These are phyloP conservation scores for Striga asiatica DNA, from an alignment of 257 asterid species.

Conservation along the genomic window DNA sequence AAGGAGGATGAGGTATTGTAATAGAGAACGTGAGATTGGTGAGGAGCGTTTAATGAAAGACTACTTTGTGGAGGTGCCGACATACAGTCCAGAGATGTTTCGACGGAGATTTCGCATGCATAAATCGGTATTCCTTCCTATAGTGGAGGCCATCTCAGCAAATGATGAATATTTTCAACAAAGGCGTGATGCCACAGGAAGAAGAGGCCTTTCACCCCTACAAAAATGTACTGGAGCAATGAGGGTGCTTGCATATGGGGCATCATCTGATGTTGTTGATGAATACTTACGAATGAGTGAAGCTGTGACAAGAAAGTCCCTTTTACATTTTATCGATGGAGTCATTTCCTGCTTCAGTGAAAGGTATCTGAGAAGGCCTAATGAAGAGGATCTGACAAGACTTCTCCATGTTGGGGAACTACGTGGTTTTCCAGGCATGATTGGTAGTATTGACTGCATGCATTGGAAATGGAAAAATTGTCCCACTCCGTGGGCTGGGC, in stretches of 20 bases:
- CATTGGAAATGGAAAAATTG: background rate
- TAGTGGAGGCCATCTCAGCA: no score
- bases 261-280: background rate
- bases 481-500: background rate
- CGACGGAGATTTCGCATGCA: no score
- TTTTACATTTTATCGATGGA: background rate
- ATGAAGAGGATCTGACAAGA: background rate
- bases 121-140: no score
- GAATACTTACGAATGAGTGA: background rate
- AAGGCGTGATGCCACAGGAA: background rate
- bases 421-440: background rate
- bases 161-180: no score
- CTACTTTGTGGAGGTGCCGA: no score
- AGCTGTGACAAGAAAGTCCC: background rate
- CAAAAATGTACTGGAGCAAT: background rate
- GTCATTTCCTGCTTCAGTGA: background rate
- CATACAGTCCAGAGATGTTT: no score
- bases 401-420: background rate
- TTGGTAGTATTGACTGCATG: background rate
- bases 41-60: no score
- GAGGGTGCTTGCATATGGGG: background rate
- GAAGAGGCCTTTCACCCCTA: background rate
- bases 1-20: no score
- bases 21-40: no score
- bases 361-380: background rate